phyloP scores from a whole-genome alignment of 2,329 filamentous ascomycete species.

The Colletotrichum sp. region DNA sequence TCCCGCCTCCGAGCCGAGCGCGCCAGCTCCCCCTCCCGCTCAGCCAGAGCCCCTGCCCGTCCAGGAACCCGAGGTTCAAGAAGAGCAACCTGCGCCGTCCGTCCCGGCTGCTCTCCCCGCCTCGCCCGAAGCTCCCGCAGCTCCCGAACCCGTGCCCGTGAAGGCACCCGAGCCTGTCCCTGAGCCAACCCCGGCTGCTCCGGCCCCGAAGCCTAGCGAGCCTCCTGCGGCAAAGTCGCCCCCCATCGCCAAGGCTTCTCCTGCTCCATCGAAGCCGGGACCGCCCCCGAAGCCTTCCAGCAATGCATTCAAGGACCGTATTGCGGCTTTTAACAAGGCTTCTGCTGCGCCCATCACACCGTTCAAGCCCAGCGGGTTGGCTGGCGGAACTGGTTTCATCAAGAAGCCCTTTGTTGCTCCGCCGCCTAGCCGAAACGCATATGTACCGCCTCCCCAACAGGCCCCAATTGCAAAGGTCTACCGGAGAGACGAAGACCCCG shows the following conservation, averaged over 20 bases:
- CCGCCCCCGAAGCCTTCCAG: constrained; percentile 76
- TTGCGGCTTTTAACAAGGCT: constrained; percentile 95
- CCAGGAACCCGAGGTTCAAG: constrained; percentile 39
- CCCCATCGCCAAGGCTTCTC: constrained; percentile 41
- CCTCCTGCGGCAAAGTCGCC: constrained; percentile 38
- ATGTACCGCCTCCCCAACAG: constrained; percentile 78
- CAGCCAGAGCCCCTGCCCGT: constrained; percentile 32
- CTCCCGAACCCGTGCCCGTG: constrained; percentile 36
- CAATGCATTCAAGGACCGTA: constrained; percentile 90
- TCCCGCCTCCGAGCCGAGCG: constrained; percentile 26
- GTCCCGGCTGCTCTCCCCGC: constrained; percentile 30
- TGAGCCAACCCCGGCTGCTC: constrained; percentile 28
- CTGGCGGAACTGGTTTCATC: constrained; percentile 73
- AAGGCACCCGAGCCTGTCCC: constrained; percentile 33
- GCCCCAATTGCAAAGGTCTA: constrained; percentile 77
- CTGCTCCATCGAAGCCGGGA: constrained; percentile 48
- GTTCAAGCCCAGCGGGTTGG: constrained; percentile 77
- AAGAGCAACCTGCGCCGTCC: constrained; percentile 33
- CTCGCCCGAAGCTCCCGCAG: constrained; percentile 39
- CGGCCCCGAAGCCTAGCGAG: constrained; percentile 43
- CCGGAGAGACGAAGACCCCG: constrained; percentile 85
- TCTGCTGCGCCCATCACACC: constrained; percentile 86
- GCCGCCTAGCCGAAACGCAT: constrained; percentile 91
- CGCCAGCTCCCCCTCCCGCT: constrained; percentile 35
- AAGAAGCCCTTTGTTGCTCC: constrained; percentile 98